These are phyloP conservation scores for Calycina marina DNA, from an alignment of 2,329 filamentous ascomycete species.

Conservation along the genomic window DNA sequence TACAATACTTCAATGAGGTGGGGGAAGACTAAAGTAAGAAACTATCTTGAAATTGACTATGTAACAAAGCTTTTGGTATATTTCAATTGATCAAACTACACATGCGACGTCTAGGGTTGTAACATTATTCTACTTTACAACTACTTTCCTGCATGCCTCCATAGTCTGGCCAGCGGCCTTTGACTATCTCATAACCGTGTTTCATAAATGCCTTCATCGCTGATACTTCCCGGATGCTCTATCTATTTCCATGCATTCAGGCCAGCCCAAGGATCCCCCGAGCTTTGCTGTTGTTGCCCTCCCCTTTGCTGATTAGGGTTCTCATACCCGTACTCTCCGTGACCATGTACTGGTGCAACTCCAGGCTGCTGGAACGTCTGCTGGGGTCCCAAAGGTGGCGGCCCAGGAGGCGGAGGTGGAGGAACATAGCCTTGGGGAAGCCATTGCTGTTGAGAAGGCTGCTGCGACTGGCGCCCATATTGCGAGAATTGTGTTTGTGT, in stretches of 20 bases:
- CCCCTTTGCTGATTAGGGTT: conserved; percentile 24
- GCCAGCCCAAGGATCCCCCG: conserved; percentile 53
- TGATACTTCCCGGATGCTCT: too few species aligned
- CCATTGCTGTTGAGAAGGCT: conserved; percentile 27
- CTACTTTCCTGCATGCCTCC: too few species aligned
- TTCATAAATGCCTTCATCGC: too few species aligned
- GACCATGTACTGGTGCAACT: conserved; percentile 31
- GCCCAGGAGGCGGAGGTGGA: conserved; percentile 51
- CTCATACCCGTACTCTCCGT: conserved; percentile 38
- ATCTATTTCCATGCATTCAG: conserved; percentile 27
- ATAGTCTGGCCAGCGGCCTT: too few species aligned
- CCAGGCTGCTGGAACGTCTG: conserved; percentile 31
- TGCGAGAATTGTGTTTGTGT: conserved; percentile 31
- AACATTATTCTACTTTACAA: too few species aligned
- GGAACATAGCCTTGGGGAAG: conserved; percentile 51
- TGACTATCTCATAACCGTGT: too few species aligned
- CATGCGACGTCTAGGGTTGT: too few species aligned
- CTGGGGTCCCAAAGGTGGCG: conserved; percentile 35
- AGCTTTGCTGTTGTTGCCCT: conserved; percentile 18
- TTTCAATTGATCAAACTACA: too few species aligned
- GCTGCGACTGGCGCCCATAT: conserved; percentile 22
- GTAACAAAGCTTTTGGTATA: too few species aligned
- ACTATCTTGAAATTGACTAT: too few species aligned
- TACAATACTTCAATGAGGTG: too few species aligned
- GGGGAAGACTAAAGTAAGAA: too few species aligned